Evolutionary conservation across 2,329 filamentous ascomycete species (phyloP).

Genomic region (Epichloe hybrida): DNA sequence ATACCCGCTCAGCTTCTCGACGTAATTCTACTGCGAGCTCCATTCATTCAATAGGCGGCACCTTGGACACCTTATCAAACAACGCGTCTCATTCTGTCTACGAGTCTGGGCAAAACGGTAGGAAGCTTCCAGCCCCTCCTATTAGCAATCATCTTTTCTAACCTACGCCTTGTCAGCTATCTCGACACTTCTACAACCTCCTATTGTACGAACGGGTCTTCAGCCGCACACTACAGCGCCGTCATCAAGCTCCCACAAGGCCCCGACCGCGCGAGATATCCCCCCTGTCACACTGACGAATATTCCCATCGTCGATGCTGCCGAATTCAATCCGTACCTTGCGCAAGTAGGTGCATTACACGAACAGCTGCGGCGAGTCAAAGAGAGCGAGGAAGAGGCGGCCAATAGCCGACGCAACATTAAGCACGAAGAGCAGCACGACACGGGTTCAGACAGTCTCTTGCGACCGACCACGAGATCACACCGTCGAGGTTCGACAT

Average conservation of each 20-base stretch:
- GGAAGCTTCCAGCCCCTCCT: neutral
- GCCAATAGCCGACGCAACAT: slow-evolving; percentile 26
- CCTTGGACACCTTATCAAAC: slow-evolving; percentile 54
- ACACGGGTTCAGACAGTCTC: slow-evolving; percentile 28
- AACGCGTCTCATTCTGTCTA: slow-evolving; percentile 41
- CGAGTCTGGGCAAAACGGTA: slow-evolving; percentile 78
- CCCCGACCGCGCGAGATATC: slow-evolving; percentile 78
- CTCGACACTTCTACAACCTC: slow-evolving; percentile 81
- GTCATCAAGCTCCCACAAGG: slow-evolving; percentile 58
- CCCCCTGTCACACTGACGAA: slow-evolving; percentile 91
- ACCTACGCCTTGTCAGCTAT: slow-evolving; percentile 45
- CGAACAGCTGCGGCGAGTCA: slow-evolving; percentile 74
- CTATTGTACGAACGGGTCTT: slow-evolving; percentile 78
- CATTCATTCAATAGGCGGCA: slow-evolving; percentile 74
- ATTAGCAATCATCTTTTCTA: neutral
- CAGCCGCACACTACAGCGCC: slow-evolving; percentile 64
- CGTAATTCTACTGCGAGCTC: slow-evolving; percentile 81
- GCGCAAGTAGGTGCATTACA: slow-evolving; percentile 76
- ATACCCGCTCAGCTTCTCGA: slow-evolving; percentile 38
- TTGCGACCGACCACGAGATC: slow-evolving; percentile 28
- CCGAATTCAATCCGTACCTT: slow-evolving; percentile 74
- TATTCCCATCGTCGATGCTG: slow-evolving; percentile 64
- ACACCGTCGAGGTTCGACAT: slow-evolving; percentile 22
- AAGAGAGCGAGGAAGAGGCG: slow-evolving; percentile 59
- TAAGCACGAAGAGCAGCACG: slow-evolving; percentile 29